Base-by-base conservation (phyloP, 257 asterid genomes). In the Gentiana dahurica region DNA sequence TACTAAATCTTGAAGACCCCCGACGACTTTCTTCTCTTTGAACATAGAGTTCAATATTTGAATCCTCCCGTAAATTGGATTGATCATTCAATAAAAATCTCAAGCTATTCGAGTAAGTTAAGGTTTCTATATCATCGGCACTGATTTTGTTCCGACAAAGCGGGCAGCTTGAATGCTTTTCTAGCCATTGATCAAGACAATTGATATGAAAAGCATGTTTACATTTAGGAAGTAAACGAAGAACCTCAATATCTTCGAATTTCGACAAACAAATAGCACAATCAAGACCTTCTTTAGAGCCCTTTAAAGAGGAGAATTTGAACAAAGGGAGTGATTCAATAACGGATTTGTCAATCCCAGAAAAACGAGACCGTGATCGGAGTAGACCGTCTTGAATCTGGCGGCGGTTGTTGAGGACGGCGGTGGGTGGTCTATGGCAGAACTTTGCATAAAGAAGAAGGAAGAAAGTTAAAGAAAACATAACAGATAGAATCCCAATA, bases 381-480 rank as follows among this genome's bases (percentile, higher is more conserved):
- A 58, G 55, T 39, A 81, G 67, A 0, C 83, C 86, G 48, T 71
- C 83, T 47, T 57, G 80, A 46, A 73, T 67, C 34, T 51, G 82
- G 37, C 10, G 70, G 64, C 43, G 41, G 8, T 12, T 13, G 65
- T 33, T 62, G 38, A 13, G 47, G 59, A 60, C 46, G 8, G 4
- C 41, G 3, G 80, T 41, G 11, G 75, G 4, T n/a, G 74, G 52
- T 0, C 61, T 75, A 62, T 77, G 83, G 83, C 96, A 72, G 75
- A 81, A 82, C 54, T 87, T 90, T 8, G 96, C 95, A 57, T 84
- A 87, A 12, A 90, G 74, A 32, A 90, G 79, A 33, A 90, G 89
- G 59, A 82, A 32, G 52, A 87, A 77, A 45, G 96, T 82, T 35
- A 85, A 39, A 10, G 81, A 65, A 50, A 90, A 79, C 87, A 85